phyloP scores from a whole-genome alignment of 257 asterid species.

The Solanum chilense region DNA sequence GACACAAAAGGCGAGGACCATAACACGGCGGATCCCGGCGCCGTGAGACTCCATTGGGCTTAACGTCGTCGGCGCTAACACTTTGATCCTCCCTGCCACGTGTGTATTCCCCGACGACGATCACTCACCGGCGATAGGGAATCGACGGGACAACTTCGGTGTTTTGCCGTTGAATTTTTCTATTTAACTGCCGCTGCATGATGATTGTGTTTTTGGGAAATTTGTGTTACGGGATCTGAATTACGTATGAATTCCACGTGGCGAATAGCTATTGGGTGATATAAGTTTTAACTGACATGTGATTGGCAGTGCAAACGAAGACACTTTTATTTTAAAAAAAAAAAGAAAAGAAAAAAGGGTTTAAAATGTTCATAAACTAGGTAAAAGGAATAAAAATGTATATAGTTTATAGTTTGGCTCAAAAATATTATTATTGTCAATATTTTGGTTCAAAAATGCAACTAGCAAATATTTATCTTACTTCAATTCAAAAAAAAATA shows the following conservation, averaged over 20 bases:
- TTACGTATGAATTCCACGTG: constrained; percentile 39
- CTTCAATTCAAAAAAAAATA: too few species aligned
- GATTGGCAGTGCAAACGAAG: constrained; percentile 44
- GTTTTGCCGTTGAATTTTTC: background rate
- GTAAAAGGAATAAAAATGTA: too few species aligned
- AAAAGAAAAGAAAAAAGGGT: rapidly evolving
- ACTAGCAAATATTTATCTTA: too few species aligned
- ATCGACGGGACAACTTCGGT: background rate
- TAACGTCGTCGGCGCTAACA: constrained; percentile 14
- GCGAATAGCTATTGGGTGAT: constrained; percentile 20
- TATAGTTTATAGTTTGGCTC: background rate
- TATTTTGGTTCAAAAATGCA: too few species aligned
- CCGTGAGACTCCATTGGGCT: constrained; percentile 51
- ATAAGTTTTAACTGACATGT: background rate
- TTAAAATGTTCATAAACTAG: too few species aligned
- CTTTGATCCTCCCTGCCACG: constrained; percentile 27
- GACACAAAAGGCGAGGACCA: constrained; percentile 69
- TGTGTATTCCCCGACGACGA: background rate
- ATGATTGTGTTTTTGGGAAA: background rate
- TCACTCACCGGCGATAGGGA: background rate
- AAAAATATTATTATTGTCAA: too few species aligned
- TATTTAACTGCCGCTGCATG: background rate
- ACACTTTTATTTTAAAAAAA: rapidly evolving
- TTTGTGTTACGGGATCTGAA: constrained; percentile 1
- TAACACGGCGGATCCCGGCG: constrained; percentile 71